phyloP scores from a whole-genome alignment of 306 rosid species.

The Fagus sylvatica region DNA sequence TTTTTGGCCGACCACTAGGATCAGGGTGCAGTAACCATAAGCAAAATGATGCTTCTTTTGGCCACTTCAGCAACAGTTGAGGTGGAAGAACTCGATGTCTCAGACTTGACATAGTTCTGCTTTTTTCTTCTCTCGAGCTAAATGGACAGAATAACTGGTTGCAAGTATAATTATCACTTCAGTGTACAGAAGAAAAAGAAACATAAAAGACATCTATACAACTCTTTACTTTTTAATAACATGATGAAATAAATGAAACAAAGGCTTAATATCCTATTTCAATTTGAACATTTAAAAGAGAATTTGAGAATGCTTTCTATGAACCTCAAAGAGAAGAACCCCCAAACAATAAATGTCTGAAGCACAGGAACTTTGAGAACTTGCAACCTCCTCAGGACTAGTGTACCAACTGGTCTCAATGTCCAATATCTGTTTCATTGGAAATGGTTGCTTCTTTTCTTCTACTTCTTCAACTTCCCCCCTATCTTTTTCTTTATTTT shows the following conservation, averaged over 20 bases:
- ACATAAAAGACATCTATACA: slow-evolving; percentile 9
- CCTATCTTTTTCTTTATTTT: slow-evolving; percentile 57
- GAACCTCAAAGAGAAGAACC: slow-evolving; percentile 92
- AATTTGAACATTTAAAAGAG: slow-evolving; percentile 21
- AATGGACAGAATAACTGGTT: slow-evolving; percentile 87
- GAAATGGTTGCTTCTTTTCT: slow-evolving; percentile 76
- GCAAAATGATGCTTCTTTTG: slow-evolving; percentile 97
- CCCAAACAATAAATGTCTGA: slow-evolving; percentile 88
- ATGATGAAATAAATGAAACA: slow-evolving; percentile 24
- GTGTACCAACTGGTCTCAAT: slow-evolving; percentile 91
- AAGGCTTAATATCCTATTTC: slow-evolving; percentile 10
- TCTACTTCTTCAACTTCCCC: slow-evolving; percentile 60
- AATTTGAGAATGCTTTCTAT: slow-evolving; percentile 14
- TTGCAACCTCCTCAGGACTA: slow-evolving; percentile 83
- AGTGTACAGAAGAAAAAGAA: slow-evolving; percentile 29
- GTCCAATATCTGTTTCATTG: slow-evolving; percentile 81
- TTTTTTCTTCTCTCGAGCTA: slow-evolving; percentile 83
- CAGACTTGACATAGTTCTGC: slow-evolving; percentile 85
- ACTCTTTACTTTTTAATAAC: slow-evolving; percentile 7
- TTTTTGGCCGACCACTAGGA: slow-evolving; percentile 77
- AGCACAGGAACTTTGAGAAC: slow-evolving; percentile 67
- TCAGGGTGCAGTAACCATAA: slow-evolving; percentile 94
- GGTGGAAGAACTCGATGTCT: slow-evolving; percentile 99
- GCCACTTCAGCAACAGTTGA: slow-evolving; percentile 93
- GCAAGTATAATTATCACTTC: slow-evolving; percentile 40